These are phyloP conservation scores for Ophiosphaerella herpotricha DNA, from an alignment of 2,329 filamentous ascomycete species.

Conservation along the genomic window DNA sequence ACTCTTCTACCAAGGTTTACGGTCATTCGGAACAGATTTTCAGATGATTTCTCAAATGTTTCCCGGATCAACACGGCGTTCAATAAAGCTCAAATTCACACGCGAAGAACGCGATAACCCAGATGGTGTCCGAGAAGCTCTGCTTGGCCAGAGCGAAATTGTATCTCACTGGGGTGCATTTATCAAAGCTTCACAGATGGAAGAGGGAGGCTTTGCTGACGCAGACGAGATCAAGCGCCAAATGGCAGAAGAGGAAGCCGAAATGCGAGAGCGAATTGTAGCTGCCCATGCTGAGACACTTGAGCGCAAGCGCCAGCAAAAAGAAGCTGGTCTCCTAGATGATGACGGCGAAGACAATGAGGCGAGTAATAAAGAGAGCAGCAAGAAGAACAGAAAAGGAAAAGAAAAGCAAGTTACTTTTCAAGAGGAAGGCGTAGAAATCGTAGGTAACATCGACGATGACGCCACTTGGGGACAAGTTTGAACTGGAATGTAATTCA, in stretches of 20 bases:
- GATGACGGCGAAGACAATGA: constrained; percentile 25
- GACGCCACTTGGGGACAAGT: constrained; percentile 33
- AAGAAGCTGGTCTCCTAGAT: constrained; percentile 27
- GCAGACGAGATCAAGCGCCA: constrained; percentile 41
- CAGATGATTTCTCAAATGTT: constrained; percentile 80
- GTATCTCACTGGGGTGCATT: constrained; percentile 46
- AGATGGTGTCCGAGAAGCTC: constrained; percentile 64
- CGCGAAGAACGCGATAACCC: constrained; percentile 74
- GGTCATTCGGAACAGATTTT: constrained; percentile 83
- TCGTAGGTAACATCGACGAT: constrained; percentile 33
- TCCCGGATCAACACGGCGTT: constrained; percentile 69
- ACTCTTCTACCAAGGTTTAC: constrained; percentile 74
- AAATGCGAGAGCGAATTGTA: constrained; percentile 43
- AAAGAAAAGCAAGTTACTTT: constrained; percentile 35
- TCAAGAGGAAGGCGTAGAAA: constrained; percentile 35
- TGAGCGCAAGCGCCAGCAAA: constrained; percentile 45
- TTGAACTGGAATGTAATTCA: not conserved
- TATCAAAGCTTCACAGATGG: constrained; percentile 35
- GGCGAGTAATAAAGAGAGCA: constrained; percentile 25
- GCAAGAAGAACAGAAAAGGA: constrained; percentile 38
- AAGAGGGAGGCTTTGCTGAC: constrained; percentile 44
- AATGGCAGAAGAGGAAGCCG: constrained; percentile 27
- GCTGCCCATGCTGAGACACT: constrained; percentile 38
- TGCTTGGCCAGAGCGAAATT: constrained; percentile 53
- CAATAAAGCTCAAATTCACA: constrained; percentile 82